Evolutionary conservation across 2,329 filamentous ascomycete species (phyloP).

Genomic region (Zopfia rhizophila): DNA sequence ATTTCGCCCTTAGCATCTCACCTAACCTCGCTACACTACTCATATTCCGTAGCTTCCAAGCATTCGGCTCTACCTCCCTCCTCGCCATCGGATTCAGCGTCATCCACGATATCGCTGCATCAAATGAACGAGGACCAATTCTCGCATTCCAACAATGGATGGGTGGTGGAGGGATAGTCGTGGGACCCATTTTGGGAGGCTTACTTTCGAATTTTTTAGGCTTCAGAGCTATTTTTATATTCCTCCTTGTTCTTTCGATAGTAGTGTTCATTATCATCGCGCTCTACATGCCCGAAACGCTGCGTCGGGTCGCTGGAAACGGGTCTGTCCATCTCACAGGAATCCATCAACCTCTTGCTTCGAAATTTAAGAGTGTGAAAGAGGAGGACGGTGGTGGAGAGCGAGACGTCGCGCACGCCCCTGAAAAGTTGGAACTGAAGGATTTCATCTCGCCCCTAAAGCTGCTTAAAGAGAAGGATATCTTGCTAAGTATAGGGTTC

Average conservation of each 20-base stretch:
- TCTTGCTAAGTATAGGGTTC: constrained; percentile 57
- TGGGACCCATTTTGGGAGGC: constrained; percentile 39
- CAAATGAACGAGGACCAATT: constrained; percentile 52
- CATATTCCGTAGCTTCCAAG: constrained; percentile 60
- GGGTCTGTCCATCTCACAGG: constrained; percentile 48
- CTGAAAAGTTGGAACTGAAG: constrained; percentile 40
- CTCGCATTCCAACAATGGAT: constrained; percentile 57
- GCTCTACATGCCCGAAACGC: constrained; percentile 56
- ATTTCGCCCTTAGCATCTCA: constrained; percentile 58
- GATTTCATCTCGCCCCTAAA: constrained; percentile 53
- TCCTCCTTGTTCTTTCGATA: constrained; percentile 60
- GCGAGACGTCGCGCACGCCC: constrained; percentile 2
- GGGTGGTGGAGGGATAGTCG: constrained; percentile 49
- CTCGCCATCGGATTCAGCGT: constrained; percentile 60
- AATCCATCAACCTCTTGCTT: constrained; percentile 55
- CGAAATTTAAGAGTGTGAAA: constrained; percentile 30
- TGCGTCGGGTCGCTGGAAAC: constrained; percentile 32
- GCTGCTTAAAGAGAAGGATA: constrained; percentile 59
- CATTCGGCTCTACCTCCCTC: constrained; percentile 60
- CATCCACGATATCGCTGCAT: constrained; percentile 53
- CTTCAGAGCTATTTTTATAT: constrained; percentile 64
- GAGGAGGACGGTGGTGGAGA: constrained; percentile 11
- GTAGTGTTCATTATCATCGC: constrained; percentile 46
- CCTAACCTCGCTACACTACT: constrained; percentile 57
- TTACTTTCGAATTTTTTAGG: constrained; percentile 37